A percentile compares a stretch with the other conserved stretches of the same genome.
Conservation (phyloP, 1,139 yeast genomes). For the Pneumocystis oryctolagi region DNA sequence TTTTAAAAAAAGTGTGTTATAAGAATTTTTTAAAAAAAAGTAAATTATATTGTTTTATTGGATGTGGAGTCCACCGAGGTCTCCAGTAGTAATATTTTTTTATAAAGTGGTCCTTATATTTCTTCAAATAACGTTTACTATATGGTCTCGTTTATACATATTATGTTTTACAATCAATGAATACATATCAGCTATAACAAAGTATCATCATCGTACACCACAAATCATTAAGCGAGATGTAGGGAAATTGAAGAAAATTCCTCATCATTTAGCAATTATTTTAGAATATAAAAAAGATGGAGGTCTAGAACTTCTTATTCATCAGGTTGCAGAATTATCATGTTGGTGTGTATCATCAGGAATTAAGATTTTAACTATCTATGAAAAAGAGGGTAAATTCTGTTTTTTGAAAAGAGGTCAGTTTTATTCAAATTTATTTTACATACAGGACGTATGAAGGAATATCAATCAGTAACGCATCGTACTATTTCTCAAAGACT, state of each 20-base stretch:
- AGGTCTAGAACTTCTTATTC: constrained; percentile 68
- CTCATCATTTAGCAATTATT: constrained; percentile 59
- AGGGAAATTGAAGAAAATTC: constrained; percentile 53
- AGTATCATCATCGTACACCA: constrained; percentile 1
- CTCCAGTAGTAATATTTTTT: neutral
- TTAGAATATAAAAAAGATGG: constrained; percentile 62
- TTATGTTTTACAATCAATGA: neutral
- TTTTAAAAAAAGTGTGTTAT: too few species aligned
- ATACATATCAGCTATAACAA: neutral
- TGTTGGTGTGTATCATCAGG: constrained; percentile 89
- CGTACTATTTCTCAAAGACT: constrained; percentile 47
- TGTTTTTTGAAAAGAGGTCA: neutral
- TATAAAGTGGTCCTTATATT: neutral
- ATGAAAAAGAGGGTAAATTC: constrained; percentile 55
- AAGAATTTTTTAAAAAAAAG: neutral
- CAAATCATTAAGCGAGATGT: constrained; percentile 73
- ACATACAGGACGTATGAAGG: constrained; percentile 14
- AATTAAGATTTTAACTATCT: constrained; percentile 52
- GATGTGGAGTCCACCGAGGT: neutral
- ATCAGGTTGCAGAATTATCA: constrained; percentile 58
- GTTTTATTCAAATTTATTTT: neutral
- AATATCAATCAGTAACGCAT: constrained; percentile 39
- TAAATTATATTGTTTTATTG: neutral
- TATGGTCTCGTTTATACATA: neutral
- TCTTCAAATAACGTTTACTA: neutral